phyloP scores from a whole-genome alignment of 495 filamentous ascomycete genomes.

The Xylaria palmicola region DNA sequence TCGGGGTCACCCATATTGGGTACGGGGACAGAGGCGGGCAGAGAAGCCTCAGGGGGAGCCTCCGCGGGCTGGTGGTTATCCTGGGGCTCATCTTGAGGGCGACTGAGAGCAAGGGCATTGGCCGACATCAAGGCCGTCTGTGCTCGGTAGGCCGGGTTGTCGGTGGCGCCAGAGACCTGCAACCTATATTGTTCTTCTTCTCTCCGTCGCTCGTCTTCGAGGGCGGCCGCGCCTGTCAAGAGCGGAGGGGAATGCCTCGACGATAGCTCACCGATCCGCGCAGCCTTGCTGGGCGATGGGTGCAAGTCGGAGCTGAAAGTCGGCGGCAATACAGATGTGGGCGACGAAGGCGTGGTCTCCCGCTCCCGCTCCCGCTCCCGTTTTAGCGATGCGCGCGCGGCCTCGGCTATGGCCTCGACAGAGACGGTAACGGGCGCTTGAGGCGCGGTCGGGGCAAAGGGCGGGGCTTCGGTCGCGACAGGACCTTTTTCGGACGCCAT shows the following conservation, averaged over 20 bases:
- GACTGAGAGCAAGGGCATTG: constrained; percentile 50
- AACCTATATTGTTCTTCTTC: constrained; percentile 48
- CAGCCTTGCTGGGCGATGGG: constrained; percentile 54
- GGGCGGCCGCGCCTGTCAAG: constrained; percentile 55
- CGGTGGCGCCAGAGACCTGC: constrained; percentile 40
- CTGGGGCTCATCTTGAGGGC: constrained; percentile 41
- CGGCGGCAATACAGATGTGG: constrained; percentile 34
- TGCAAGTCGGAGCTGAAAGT: constrained; percentile 42
- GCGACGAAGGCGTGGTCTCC: constrained; percentile 44
- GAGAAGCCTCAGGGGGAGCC: constrained; percentile 18
- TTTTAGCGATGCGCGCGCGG: constrained; percentile 47
- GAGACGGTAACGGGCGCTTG: constrained; percentile 30
- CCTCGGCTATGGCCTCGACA: constrained; percentile 27
- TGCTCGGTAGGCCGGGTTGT: constrained; percentile 53
- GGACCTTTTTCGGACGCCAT: constrained; percentile 49
- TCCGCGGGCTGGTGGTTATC: constrained; percentile 22
- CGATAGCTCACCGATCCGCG: constrained; percentile 43
- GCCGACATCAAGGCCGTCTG: constrained; percentile 56
- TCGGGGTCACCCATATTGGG: constrained; percentile 28
- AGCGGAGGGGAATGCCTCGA: constrained; percentile 49
- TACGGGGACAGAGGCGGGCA: constrained; percentile 36
- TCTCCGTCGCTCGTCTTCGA: constrained; percentile 53
- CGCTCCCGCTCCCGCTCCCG: constrained; percentile 48
- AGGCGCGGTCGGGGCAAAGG: constrained; percentile 35
- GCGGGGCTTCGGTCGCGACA: constrained; percentile 44